These are phyloP conservation scores for Stentor roeselii DNA, from an alignment of 73 alveolate genomes.

Conservation along the genomic window DNA sequence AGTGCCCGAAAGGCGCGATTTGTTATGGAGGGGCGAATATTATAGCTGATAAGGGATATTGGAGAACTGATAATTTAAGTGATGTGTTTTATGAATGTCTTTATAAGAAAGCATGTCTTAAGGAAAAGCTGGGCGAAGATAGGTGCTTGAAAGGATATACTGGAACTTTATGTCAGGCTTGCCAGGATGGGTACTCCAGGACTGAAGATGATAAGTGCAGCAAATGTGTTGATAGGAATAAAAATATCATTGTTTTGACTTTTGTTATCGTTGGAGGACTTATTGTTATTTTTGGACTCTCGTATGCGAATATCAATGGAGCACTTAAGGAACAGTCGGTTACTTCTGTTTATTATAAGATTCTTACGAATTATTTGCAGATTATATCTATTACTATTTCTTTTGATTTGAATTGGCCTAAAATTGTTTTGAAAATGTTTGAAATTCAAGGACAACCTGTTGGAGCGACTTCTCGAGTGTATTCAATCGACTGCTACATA, in stretches of 20 bases:
- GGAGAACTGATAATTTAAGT: neutral
- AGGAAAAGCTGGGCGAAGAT: too few species aligned
- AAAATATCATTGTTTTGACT: slow-evolving; percentile 24
- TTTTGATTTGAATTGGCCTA: slow-evolving; percentile 59
- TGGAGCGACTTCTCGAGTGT: neutral
- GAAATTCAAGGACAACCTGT: neutral
- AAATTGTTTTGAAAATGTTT: slow-evolving; percentile 5
- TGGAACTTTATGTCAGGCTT: slow-evolving; percentile 55
- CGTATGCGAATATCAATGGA: slow-evolving; percentile 37
- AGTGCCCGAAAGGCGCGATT: slow-evolving; percentile 22
- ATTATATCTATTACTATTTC: slow-evolving; percentile 34
- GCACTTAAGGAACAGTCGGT: slow-evolving; percentile 35
- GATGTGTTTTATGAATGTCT: slow-evolving; percentile 33
- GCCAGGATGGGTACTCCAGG: slow-evolving; percentile 44
- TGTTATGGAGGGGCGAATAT: slow-evolving; percentile 6
- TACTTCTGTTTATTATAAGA: slow-evolving; percentile 38
- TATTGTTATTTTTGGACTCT: neutral
- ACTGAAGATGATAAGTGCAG: slow-evolving; percentile 2
- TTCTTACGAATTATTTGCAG: slow-evolving; percentile 46
- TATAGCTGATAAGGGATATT: slow-evolving; percentile 20
- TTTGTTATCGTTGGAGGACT: slow-evolving; percentile 36
- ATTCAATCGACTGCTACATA: slow-evolving; percentile 25
- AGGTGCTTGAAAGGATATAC: slow-evolving; percentile 40
- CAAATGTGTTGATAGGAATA: slow-evolving; percentile 40
- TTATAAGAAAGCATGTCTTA: slow-evolving; percentile 42